phyloP scores from a whole-genome alignment of 768 basidiomycete genomes.

The Xerocomellus intermedius region DNA sequence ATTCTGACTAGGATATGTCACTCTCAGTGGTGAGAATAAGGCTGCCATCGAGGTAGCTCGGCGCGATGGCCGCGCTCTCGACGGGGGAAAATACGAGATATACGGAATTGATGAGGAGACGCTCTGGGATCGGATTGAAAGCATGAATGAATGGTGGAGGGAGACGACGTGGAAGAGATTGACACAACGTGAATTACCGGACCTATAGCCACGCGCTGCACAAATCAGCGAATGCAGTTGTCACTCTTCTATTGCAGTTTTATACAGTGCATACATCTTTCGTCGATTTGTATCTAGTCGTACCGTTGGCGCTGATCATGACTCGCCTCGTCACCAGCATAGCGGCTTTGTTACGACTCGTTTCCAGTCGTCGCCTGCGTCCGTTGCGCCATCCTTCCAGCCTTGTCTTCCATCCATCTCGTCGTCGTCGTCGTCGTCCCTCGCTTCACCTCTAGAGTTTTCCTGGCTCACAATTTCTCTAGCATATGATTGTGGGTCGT shows the following conservation, averaged over 20 bases:
- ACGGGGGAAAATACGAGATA: slow-evolving; percentile 80
- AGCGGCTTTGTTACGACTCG: no score
- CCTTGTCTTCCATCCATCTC: no score
- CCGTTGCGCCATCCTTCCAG: no score
- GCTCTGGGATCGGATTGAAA: slow-evolving; percentile 78
- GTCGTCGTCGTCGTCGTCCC: no score
- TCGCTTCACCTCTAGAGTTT: no score
- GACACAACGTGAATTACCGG: slow-evolving; percentile 83
- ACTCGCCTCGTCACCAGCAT: no score
- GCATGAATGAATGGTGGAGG: slow-evolving; percentile 91
- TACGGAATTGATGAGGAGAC: slow-evolving; percentile 88
- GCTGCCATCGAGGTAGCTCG: slow-evolving; percentile 81
- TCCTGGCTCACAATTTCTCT: no score
- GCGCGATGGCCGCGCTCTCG: slow-evolving; percentile 59
- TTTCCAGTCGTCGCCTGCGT: no score
- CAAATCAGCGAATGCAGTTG: not conserved
- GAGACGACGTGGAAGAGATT: slow-evolving; percentile 85
- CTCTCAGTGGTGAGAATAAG: slow-evolving; percentile 70
- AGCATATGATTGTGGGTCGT: no score
- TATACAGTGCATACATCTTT: slow-evolving; percentile 83
- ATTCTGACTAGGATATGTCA: slow-evolving; percentile 11
- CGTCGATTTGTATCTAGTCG: slow-evolving; percentile 77
- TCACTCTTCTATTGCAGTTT: slow-evolving; percentile 50
- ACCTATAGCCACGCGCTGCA: slow-evolving; percentile 36
- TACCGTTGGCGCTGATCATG: no score